Percentiles rank a stretch among this genome's conserved stretches.
phyloP scores from a whole-genome alignment of 1,284 basidiomycete genomes.

The Pseudozyma flocculosa region DNA sequence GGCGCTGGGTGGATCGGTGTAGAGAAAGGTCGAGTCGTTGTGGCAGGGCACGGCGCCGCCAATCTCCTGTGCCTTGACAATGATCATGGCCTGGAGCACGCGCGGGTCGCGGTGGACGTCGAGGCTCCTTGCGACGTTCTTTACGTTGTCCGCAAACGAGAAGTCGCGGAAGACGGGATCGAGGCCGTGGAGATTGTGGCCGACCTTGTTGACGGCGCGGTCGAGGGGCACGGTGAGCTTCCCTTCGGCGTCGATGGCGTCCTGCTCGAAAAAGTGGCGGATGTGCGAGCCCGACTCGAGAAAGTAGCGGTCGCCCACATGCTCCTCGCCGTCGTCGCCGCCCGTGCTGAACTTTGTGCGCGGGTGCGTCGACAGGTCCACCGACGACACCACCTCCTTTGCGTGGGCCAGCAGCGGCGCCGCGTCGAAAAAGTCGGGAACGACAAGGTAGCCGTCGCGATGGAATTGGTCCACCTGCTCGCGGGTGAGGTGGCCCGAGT shows the following conservation, averaged over 20 bases:
- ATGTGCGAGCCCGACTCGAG: constrained; percentile 76
- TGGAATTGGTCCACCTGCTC: constrained; percentile 41
- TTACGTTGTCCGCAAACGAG: constrained; percentile 22
- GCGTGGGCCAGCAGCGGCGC: constrained; percentile 65
- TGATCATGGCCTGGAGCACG: constrained; percentile 90
- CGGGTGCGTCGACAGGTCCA: constrained; percentile 77
- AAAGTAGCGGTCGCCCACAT: constrained; percentile 82
- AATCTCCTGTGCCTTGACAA: constrained; percentile 58
- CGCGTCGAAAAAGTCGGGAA: constrained; percentile 75
- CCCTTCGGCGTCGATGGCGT: constrained; percentile 62
- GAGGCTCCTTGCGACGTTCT: constrained; percentile 33
- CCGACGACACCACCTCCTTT: constrained; percentile 74
- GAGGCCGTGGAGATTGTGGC: constrained; percentile 69
- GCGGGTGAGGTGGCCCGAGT: constrained; percentile 11
- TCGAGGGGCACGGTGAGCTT: constrained; percentile 20
- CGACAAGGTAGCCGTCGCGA: constrained; percentile 69
- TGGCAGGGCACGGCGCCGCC: constrained; percentile 59
- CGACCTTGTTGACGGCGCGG: constrained; percentile 42
- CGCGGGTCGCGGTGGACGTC: constrained; percentile 30
- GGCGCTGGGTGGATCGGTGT: constrained; percentile 85
- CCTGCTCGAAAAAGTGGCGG: constrained; percentile 82
- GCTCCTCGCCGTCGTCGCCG: constrained; percentile 63
- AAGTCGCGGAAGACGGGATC: constrained; percentile 70
- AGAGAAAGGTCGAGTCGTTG: constrained; percentile 67
- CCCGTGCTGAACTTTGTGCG: constrained; percentile 86